A percentile compares a stretch with the other conserved stretches of the same genome.
These are phyloP conservation scores for Phoma herbarum DNA, from an alignment of 2,329 filamentous ascomycete genomes.

Conservation along the genomic window DNA sequence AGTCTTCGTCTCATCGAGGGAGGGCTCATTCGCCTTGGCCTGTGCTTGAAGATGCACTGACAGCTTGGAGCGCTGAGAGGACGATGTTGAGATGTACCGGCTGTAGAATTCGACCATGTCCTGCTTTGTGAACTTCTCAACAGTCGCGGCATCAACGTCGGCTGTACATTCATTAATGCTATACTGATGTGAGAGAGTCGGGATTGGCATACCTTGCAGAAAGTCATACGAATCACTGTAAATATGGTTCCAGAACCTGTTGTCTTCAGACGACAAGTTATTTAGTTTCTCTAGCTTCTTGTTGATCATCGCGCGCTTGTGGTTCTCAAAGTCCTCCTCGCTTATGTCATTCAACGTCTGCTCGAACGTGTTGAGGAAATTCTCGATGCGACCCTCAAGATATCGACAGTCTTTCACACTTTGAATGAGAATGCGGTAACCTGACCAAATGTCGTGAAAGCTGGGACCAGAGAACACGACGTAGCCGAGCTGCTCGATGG, in stretches of 20 bases:
- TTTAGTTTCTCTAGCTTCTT: constrained; percentile 90
- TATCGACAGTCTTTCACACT: constrained; percentile 86
- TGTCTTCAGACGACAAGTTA: constrained; percentile 86
- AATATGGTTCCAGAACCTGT: constrained; percentile 85
- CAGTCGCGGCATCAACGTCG: constrained; percentile 76
- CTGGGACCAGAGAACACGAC: constrained; percentile 86
- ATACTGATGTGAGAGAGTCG: constrained; percentile 7
- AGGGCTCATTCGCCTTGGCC: constrained; percentile 54
- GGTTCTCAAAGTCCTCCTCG: no score
- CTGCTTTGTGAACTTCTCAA: constrained; percentile 77
- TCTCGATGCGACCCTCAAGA: constrained; percentile 85
- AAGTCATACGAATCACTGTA: constrained; percentile 90
- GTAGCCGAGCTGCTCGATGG: constrained; percentile 97
- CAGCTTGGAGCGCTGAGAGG: constrained; percentile 77
- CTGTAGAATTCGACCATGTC: constrained; percentile 84
- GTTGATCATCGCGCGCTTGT: constrained; percentile 87
- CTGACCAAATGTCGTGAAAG: constrained; percentile 74
- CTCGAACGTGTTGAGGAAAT: constrained; percentile 76
- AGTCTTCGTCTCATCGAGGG: constrained; percentile 55
- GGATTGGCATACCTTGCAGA: constrained; percentile 70
- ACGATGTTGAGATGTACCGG: constrained; percentile 77
- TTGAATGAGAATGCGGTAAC: constrained; percentile 90
- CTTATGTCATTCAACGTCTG: constrained; percentile 74
- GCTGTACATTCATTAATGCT: constrained; percentile 47
- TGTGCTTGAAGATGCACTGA: constrained; percentile 87